Evolutionary conservation across 441 rosid genomes (phyloP).

Genomic region (Gossypium davidsonii): DNA sequence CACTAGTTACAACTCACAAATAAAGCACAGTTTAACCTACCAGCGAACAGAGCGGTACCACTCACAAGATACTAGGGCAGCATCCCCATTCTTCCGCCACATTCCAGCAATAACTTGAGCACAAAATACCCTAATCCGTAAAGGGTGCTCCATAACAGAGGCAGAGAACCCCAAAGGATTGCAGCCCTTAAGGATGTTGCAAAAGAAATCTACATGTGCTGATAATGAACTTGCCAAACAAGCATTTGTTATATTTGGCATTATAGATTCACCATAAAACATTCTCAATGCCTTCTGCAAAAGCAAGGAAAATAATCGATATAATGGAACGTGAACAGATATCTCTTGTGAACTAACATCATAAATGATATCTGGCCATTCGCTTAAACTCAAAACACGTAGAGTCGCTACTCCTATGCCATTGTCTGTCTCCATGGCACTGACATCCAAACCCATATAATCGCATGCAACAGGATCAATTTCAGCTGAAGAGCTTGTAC

Average conservation of each 20-base stretch:
- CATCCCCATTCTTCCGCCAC: constrained; percentile 96
- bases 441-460: constrained; percentile 31
- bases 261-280: constrained; percentile 58
- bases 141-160: constrained; percentile 84
- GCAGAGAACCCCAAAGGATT: constrained; percentile 83
- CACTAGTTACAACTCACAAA: background rate
- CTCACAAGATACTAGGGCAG: constrained; percentile 66
- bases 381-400: constrained; percentile 22
- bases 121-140: constrained; percentile 88
- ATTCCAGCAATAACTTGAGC: constrained; percentile 92
- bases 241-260: constrained; percentile 21
- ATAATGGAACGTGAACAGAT: constrained; percentile 84
- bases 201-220: constrained; percentile 57
- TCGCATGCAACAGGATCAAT: constrained; percentile 22
- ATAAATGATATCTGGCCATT: constrained; percentile 69
- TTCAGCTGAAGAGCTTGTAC: constrained; percentile 29
- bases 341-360: constrained; percentile 84
- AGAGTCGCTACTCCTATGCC: constrained; percentile 32
- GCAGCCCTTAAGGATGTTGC: constrained; percentile 49
- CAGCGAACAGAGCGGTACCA: constrained; percentile 86
- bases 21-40: constrained; percentile 39
- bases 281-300: constrained; percentile 61
- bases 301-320: constrained; percentile 75
- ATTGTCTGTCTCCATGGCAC: constrained; percentile 35
- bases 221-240: constrained; percentile 30